Evolutionary conservation across 805 yeast genomes (phyloP), one percentile per base, ranked within the genome.

Genomic region (Schwanniomyces pseudopolymorphus): DNA sequence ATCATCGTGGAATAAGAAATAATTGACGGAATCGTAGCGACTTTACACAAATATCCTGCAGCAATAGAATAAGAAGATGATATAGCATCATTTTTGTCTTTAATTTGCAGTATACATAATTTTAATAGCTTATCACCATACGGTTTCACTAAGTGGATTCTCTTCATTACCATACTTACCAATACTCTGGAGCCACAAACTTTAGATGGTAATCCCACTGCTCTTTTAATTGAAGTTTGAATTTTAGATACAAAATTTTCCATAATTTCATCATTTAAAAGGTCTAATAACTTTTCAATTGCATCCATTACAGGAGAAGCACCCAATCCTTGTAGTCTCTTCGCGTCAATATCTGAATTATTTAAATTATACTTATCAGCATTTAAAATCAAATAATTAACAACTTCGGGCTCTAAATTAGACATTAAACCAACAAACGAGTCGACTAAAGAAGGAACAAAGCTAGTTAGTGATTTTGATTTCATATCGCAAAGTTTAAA

Each of bases 151-250:
- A 77, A 51, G 31, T 68, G 67, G 16, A 67, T 61, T 54, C 85
- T 83, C 50, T 84, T 78, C 9, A 81, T 69, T 0, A 87, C 78
- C 40, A 89, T 61, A 16, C 80, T 75, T 6, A 85, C 88, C 9
- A 91, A 62, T 0, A 90, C 84, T 50, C 83, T 78, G 4, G 96
- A 80, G 0, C 92, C 90, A 20, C 91, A 89, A 0, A 87, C 89
- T 58, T 92, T 89, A 0, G 97, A 89, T 0, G 98, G 97, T 11
- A 94, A 70, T 0, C 98, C 98, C 17, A 91, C 87, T 0, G 95
- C 80, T 46, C 72, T 77, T 49, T 82, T 81, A 7, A 88, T 79
- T 1, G 89, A 78, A 17, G 66, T 58, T 19, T 78, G 77, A 24
- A 89, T 66, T 33, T 68, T 70, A 2, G 68, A 70, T 3, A 87